Conservation (phyloP, 371 early-diverging fungal species). For the Rhizopus stolonifer region DNA sequence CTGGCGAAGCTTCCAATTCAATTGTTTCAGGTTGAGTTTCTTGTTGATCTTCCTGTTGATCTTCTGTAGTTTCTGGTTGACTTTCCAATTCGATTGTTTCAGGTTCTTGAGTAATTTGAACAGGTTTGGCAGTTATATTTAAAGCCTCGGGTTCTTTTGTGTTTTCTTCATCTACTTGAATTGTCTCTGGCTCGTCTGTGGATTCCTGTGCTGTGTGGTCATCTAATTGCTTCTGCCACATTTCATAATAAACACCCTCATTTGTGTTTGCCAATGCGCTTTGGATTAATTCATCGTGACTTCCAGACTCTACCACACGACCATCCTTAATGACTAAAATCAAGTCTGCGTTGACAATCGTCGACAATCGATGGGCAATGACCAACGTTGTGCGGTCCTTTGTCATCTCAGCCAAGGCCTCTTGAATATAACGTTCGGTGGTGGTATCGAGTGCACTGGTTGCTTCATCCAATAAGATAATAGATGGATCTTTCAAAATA, state of each 20-base stretch:
- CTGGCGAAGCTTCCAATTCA: too few species aligned
- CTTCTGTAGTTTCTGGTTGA: neutral
- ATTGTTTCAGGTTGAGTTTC: too few species aligned
- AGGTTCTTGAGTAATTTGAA: neutral
- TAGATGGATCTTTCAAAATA: conserved; percentile 75
- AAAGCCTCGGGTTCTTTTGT: neutral
- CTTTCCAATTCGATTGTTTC: neutral
- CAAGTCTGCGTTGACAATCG: conserved; percentile 77
- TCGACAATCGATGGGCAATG: conserved; percentile 92
- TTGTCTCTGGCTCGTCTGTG: neutral
- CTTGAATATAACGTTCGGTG: conserved; percentile 84
- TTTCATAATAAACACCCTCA: conserved; percentile 72
- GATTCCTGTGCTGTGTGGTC: conserved; percentile 29
- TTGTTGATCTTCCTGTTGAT: neutral
- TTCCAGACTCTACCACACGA: conserved; percentile 83
- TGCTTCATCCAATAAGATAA: conserved; percentile 79
- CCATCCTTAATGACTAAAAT: conserved; percentile 82
- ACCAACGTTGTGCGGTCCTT: conserved; percentile 89
- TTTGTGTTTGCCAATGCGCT: conserved; percentile 23
- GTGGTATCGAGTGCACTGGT: conserved; percentile 65
- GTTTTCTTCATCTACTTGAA: neutral
- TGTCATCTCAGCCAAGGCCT: conserved; percentile 64
- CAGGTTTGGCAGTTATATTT: too few species aligned
- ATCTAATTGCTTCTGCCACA: conserved; percentile 91
- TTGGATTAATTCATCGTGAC: conserved; percentile 78